Percentiles rank a stretch among this genome's conserved stretches.
Evolutionary conservation across 2,329 filamentous ascomycete genomes (phyloP).

Genomic region (Macrophomina pseudophaseolina): DNA sequence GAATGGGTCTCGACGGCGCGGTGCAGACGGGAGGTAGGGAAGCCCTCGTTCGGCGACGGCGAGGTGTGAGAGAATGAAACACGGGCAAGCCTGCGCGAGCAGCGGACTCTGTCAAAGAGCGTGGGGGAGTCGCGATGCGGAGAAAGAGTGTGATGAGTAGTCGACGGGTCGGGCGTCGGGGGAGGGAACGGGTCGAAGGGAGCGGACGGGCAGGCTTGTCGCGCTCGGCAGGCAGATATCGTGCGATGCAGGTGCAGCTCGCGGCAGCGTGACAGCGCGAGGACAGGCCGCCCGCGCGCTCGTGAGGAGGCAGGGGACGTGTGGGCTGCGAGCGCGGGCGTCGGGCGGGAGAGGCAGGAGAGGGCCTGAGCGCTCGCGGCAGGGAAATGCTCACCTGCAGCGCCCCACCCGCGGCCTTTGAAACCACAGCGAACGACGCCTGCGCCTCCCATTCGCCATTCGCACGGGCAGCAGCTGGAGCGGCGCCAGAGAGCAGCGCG

Average conservation of each 20-base stretch:
- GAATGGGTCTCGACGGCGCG: constrained; percentile 10
- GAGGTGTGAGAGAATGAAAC: constrained; percentile 26
- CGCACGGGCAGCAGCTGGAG: background rate
- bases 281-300: constrained; percentile 18
- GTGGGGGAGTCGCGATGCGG: constrained; percentile 14
- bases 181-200: constrained; percentile 3
- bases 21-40: constrained; percentile 7
- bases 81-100: constrained; percentile 24
- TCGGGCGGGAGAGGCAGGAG: background rate
- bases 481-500: background rate
- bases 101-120: constrained; percentile 27
- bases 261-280: constrained; percentile 4
- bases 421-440: too few relatives aligned
- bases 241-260: background rate
- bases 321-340: background rate
- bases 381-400: background rate
- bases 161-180: constrained; percentile 22
- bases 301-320: constrained; percentile 14
- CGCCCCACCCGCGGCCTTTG: too few relatives aligned
- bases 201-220: constrained; percentile 1
- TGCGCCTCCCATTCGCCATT: too few relatives aligned
- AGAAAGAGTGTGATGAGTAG: constrained; percentile 20
- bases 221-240: constrained; percentile 14
- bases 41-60: constrained; percentile 1
- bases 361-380: constrained; percentile 12